These are phyloP conservation scores for Dictyostelium citrinum DNA, from an alignment of 78 protist species.

Conservation along the genomic window DNA sequence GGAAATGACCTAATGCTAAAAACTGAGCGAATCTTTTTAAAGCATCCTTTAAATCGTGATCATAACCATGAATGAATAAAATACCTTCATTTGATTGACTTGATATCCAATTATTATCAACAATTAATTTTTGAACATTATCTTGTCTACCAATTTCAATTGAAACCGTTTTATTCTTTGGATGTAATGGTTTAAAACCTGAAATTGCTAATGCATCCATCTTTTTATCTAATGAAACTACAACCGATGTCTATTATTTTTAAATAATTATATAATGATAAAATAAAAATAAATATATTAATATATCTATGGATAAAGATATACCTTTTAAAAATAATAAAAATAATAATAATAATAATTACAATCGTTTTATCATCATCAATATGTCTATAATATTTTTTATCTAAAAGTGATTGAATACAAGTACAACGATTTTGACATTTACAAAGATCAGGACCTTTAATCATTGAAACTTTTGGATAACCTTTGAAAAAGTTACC, in stretches of 20 bases:
- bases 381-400: conserved; percentile 49
- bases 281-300: too few species aligned
- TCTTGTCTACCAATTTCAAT: conserved; percentile 1
- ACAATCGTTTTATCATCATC: conserved; percentile 79
- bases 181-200: conserved; percentile 49
- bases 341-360: not conserved
- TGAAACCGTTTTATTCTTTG: conserved; percentile 23
- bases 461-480: conserved; percentile 70
- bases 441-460: conserved; percentile 65
- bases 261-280: not conserved
- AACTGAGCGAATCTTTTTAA: conserved; percentile 77
- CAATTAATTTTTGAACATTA: not conserved
- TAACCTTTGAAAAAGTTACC: conserved; percentile 81
- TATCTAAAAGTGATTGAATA: conserved; percentile 31
- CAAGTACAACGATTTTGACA: conserved; percentile 41
- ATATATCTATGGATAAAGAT: not conserved
- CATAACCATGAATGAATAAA: conserved; percentile 83
- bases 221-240: conserved; percentile 65
- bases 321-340: not conserved
- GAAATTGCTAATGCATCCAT: conserved; percentile 62
- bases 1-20: conserved; percentile 82
- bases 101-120: conserved; percentile 63
- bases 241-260: conserved; percentile 17
- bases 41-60: conserved; percentile 68
- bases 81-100: conserved; percentile 70